phyloP scores from a whole-genome alignment of 306 rosid genomes.

The Trifolium pratense region DNA sequence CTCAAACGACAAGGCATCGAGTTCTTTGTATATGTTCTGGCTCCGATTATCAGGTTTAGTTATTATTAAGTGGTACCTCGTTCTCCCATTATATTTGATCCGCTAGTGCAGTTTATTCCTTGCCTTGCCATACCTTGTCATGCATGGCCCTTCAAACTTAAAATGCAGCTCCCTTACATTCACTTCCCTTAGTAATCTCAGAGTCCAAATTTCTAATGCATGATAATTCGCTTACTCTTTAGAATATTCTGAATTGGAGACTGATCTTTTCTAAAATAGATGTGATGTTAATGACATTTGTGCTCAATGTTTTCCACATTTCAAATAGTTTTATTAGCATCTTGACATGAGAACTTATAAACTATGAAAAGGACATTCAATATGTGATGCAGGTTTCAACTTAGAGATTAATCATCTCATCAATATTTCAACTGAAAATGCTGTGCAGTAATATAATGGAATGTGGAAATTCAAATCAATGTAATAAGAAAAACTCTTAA shows the following conservation, averaged over 20 bases:
- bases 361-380: slow-evolving; percentile 12
- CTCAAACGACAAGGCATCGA: slow-evolving; percentile 96
- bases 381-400: background rate
- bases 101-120: background rate
- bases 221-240: background rate
- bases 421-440: slow-evolving; percentile 28
- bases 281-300: slow-evolving; percentile 3
- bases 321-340: background rate
- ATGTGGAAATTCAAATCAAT: slow-evolving; percentile 28
- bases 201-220: slow-evolving; percentile 5
- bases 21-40: slow-evolving; percentile 93
- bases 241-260: slow-evolving; percentile 4
- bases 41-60: slow-evolving; percentile 87
- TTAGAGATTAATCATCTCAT: slow-evolving; percentile 12
- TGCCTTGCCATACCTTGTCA: slow-evolving; percentile 17
- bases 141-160: slow-evolving; percentile 12
- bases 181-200: background rate
- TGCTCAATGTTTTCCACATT: slow-evolving; percentile 3
- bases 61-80: slow-evolving; percentile 38
- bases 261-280: background rate
- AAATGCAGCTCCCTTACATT: background rate
- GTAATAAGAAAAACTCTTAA: slow-evolving; percentile 5
- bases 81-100: slow-evolving; percentile 22
- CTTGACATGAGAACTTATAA: background rate
- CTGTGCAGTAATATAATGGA: background rate